A percentile compares a stretch with the other conserved stretches of the same genome.
Evolutionary conservation across 345 rosid species (phyloP).

Genomic region (Gossypium stocksii): DNA sequence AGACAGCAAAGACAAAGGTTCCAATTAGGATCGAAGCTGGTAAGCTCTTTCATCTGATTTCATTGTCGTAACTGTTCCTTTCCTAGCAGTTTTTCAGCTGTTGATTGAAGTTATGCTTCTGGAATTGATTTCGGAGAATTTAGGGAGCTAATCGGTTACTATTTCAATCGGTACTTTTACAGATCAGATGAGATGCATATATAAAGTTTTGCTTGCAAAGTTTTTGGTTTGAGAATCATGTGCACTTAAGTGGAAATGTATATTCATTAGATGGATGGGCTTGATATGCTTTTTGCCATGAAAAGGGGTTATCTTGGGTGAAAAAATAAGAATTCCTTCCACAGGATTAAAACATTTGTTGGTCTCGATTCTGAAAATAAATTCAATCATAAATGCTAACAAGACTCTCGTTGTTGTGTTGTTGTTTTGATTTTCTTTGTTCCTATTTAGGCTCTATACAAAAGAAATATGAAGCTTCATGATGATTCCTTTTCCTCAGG

Average conservation of each 20-base stretch:
- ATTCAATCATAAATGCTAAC: too few species aligned
- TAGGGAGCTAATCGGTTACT: neutral
- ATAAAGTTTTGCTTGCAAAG: neutral
- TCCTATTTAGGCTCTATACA: too few species aligned
- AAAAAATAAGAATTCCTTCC: too few species aligned
- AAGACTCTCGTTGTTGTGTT: too few species aligned
- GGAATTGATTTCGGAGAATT: slow-evolving; percentile 3
- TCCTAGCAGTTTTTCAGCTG: neutral
- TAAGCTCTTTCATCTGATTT: slow-evolving; percentile 10
- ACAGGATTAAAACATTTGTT: too few species aligned
- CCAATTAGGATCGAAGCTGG: slow-evolving; percentile 32
- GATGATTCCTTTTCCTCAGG: too few species aligned
- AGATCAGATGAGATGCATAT: neutral
- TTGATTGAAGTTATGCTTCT: slow-evolving; percentile 7
- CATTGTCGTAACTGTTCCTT: neutral
- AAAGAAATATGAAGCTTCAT: too few species aligned
- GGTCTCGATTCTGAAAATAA: too few species aligned
- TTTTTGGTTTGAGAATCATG: neutral
- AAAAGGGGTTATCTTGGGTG: neutral
- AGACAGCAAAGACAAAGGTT: slow-evolving; percentile 40
- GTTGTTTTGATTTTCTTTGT: too few species aligned
- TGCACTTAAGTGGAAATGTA: neutral
- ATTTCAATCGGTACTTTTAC: neutral
- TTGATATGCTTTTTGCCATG: neutral
- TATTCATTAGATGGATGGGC: neutral